Base-by-base conservation (phyloP, 495 filamentous ascomycete genomes). In the Beverwykella pulmonaria region DNA sequence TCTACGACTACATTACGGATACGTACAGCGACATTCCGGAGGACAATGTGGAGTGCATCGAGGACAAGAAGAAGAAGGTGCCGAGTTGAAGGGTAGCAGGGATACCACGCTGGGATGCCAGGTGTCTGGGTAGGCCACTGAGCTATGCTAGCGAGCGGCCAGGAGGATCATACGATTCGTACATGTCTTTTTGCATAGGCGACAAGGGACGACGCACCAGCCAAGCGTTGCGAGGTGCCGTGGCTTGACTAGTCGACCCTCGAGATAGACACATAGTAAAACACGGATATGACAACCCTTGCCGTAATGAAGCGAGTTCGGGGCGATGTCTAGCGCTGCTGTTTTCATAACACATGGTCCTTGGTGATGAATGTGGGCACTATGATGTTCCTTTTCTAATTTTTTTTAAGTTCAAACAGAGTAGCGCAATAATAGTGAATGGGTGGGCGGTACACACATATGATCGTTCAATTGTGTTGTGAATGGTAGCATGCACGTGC, bases 1-100 rank as follows among this genome's bases (percentile, higher is more conserved):
- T 99, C 59, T 85, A 88, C 70, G 95, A 98, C 69, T 97, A 90
- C 80, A 75, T 99, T 62, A 75, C 89, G 65, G 93, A 97, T 75
- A 87, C 88, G 69, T 93, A 96, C 74, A 86, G 87, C 41, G 81
- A 86, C 59, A 88, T 98, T 53, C 93, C 94, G 5, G 91, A 94
- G 75, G 90, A 92, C 73, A 97, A 98, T 79, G 89, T 98, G 64
- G 95, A 98, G 76, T 78, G 92, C 68, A 85, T 97, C 15, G 92
- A 96, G 78, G 92, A 95, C 75, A 94, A 93, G 84, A 93, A 93
- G 83, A 93, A 93, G 83, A 92, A 92, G 82, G 69, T 53, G 32
- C 70, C 64, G 20, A 63, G 61, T 20, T 73, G 68, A 67, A 14
- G 8, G 54, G 9, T 44, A 20, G 9, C 2, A 22, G n/a, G 15